phyloP scores from a whole-genome alignment of 176 grass and related monocot species.

The Oryza punctata region DNA sequence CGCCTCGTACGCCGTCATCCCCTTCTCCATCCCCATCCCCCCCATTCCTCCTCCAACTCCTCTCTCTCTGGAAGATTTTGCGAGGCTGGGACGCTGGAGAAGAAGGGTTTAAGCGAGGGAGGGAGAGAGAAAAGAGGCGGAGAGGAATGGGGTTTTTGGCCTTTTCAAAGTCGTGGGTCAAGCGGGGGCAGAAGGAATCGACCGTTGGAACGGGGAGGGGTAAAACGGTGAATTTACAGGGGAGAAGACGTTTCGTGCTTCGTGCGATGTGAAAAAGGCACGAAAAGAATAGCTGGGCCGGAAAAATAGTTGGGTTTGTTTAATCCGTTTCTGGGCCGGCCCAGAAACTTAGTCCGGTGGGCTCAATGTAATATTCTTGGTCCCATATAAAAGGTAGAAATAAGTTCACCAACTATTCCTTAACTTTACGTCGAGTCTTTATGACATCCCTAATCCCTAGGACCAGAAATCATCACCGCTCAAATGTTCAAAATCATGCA shows the following conservation, averaged over 20 bases:
- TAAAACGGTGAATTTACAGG: slow-evolving; percentile 29
- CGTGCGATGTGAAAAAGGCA: background rate
- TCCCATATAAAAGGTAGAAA: no score
- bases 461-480: no score
- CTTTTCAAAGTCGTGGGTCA: background rate
- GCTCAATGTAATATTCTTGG: no score
- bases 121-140: background rate
- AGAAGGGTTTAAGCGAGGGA: slow-evolving; percentile 26
- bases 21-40: slow-evolving; percentile 46
- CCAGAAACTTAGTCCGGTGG: no score
- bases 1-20: slow-evolving; percentile 75
- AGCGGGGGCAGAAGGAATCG: slow-evolving; percentile 2
- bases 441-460: no score
- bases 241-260: background rate
- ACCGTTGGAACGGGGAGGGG: slow-evolving; percentile 49
- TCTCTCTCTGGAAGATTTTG: background rate
- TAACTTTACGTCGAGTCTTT: no score
- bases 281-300: background rate
- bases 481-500: no score
- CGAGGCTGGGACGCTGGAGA: background rate
- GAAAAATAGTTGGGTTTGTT: no score
- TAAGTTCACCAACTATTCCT: no score
- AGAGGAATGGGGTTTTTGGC: background rate
- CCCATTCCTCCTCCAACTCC: background rate
- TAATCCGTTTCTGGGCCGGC: no score